Base-by-base conservation (phyloP, 176 grass and related monocot genomes). In the Eleusine indica region DNA sequence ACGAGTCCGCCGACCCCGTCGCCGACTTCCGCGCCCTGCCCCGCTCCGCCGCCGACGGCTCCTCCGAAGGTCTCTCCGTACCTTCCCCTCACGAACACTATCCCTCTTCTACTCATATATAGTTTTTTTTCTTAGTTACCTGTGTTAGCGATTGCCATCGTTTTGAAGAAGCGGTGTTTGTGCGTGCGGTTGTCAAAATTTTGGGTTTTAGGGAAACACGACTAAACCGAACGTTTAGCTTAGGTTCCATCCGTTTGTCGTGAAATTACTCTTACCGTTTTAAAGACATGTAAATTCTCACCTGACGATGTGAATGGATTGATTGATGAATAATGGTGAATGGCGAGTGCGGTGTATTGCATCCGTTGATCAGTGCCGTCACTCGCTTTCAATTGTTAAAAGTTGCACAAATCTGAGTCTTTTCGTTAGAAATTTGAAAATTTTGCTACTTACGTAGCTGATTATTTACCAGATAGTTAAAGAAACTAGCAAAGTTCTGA, bases 1-100 rank as follows among this genome's bases (percentile, higher is more conserved):
- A 95, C 85, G 91, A 98, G 29, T 88, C 87, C 21, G 80, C 85
- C 30, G 86, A 91, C 77, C 57, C 94, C 77, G 14, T 98, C 77
- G 93, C 91, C 18, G 89, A 93, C 75, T 98, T 98, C 88, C 74
- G 68, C 87, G 74, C 78, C 15, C 29, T 86, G 29, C 66, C 88
- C 21, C 69, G 64, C 73, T 22, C 78, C 57, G 9, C 58, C 62
- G 28, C 3, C 17, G 17, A 5, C 51, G 7, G 18, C 18, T 18
- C 13, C 68, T 56, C 82, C 82, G 86, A 76, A 54, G 4, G 3
- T 17, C 14, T 76, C 13, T 66, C 12, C 30, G 14, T 11, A 25
- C 40, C 19, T 62, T 8, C 29, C 22, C 78, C 53, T 8, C 11
- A 11, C 44, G 44, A 47, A 11, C 32, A 35, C 32, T 35, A 2